These are phyloP conservation scores for Phialemonium atrogriseum DNA, from an alignment of 2,329 filamentous ascomycete species.

Conservation along the genomic window DNA sequence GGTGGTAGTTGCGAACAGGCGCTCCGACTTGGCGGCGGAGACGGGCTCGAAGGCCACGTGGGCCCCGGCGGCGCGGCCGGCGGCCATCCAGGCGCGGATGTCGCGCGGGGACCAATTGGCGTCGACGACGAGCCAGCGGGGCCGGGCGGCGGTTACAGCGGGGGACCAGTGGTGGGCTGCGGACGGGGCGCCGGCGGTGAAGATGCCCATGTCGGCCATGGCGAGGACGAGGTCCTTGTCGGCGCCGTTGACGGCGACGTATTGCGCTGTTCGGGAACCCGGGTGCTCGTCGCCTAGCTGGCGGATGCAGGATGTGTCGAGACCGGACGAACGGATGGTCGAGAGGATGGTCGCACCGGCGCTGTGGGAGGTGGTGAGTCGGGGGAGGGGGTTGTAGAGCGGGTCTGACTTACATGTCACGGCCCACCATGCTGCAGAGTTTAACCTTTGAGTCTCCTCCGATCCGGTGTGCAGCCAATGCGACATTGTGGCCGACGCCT, in stretches of 20 bases:
- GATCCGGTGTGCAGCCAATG: constrained; percentile 67
- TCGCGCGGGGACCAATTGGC: constrained; percentile 70
- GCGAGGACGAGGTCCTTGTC: constrained; percentile 80
- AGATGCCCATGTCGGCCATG: constrained; percentile 92
- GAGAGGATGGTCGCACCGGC: constrained; percentile 67
- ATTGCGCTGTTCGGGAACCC: constrained; percentile 71
- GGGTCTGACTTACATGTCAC: constrained; percentile 56
- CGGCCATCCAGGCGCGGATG: constrained; percentile 59
- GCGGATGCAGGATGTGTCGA: constrained; percentile 57
- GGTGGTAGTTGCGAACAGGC: constrained; percentile 48
- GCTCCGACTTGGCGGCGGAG: constrained; percentile 67
- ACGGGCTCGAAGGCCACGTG: constrained; percentile 82
- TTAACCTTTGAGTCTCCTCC: constrained; percentile 54
- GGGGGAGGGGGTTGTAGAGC: neutral
- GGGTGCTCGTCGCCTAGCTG: constrained; percentile 38
- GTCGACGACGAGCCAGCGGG: constrained; percentile 77
- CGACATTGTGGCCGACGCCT: constrained; percentile 88
- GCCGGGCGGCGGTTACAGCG: constrained; percentile 45
- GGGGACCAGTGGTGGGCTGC: constrained; percentile 55
- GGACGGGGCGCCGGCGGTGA: constrained; percentile 48
- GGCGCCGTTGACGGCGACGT: constrained; percentile 79
- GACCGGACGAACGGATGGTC: constrained; percentile 53
- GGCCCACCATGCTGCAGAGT: constrained; percentile 72
- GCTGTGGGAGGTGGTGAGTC: too few species aligned
- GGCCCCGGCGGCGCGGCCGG: constrained; percentile 46